Percentiles rank a stretch among this genome's conserved stretches.
phyloP scores from a whole-genome alignment of 805 yeast genomes.

The Millerago galiae region DNA sequence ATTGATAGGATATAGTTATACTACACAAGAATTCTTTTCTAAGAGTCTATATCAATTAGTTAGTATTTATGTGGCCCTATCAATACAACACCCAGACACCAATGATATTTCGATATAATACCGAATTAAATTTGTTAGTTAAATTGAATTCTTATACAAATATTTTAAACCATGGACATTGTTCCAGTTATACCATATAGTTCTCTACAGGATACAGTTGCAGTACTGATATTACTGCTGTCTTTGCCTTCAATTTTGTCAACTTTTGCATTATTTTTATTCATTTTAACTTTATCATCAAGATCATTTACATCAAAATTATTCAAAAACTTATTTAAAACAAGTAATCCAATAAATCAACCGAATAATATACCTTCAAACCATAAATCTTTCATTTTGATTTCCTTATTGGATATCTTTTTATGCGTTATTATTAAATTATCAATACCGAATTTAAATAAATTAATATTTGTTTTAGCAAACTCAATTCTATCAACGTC shows the following conservation, averaged over 20 bases:
- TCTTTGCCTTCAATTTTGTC: conserved; percentile 20
- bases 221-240: conserved; percentile 18
- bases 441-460: conserved; percentile 19
- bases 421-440: conserved; percentile 14
- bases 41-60: too few relatives aligned
- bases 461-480: conserved; percentile 18
- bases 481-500: conserved; percentile 19
- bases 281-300: conserved; percentile 17
- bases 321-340: conserved; percentile 8
- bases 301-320: conserved; percentile 10
- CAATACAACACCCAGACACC: too few relatives aligned
- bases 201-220: conserved; percentile 19
- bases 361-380: background rate
- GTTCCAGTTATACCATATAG: conserved; percentile 17
- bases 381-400: conserved; percentile 12
- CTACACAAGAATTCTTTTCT: too few relatives aligned
- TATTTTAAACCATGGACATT: background rate
- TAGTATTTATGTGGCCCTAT: too few relatives aligned
- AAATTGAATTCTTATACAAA: background rate
- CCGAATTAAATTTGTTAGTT: too few relatives aligned
- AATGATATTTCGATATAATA: too few relatives aligned
- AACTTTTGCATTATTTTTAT: conserved; percentile 10
- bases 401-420: conserved; percentile 15
- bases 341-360: background rate
- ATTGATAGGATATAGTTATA: too few relatives aligned